A percentile compares a stretch with the other conserved stretches of the same genome.
Conservation (phyloP, 176 grass and related monocot species). For the Bolboschoenus planiculmis region DNA sequence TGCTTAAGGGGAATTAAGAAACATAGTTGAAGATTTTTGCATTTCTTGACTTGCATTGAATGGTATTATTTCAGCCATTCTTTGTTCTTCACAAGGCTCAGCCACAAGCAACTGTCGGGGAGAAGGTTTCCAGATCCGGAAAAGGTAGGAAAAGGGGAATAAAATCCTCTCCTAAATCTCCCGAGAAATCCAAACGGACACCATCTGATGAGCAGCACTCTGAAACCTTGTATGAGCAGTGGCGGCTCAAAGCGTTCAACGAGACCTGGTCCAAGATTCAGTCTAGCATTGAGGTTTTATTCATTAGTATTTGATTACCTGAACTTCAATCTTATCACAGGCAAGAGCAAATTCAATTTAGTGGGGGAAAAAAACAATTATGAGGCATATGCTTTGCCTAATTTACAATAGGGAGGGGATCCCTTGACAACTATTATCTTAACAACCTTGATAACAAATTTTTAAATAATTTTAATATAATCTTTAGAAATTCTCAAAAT, state of each 20-base stretch:
- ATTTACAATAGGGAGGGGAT: too few species aligned
- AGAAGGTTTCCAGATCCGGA: conserved; percentile 24
- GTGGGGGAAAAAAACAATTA: neutral
- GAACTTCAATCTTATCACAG: neutral
- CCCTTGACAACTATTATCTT: too few species aligned
- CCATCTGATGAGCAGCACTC: neutral
- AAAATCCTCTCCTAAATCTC: conserved; percentile 20
- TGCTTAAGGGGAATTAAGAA: neutral
- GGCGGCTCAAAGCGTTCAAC: conserved; percentile 58
- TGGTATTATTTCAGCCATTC: conserved; percentile 47
- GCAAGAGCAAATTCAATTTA: neutral
- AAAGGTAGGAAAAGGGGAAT: conserved; percentile 27
- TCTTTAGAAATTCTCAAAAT: too few species aligned
- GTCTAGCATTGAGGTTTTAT: conserved; percentile 47
- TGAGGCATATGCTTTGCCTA: neutral
- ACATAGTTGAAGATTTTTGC: neutral
- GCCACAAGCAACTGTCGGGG: conserved; percentile 18
- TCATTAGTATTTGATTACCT: neutral
- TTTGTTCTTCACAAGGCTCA: conserved; percentile 60
- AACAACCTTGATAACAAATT: too few species aligned
- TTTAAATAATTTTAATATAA: too few species aligned
- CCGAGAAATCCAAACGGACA: conserved; percentile 27
- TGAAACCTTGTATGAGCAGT: conserved; percentile 31
- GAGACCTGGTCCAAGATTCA: conserved; percentile 74
- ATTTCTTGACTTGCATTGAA: neutral